Evolutionary conservation across 2,329 filamentous ascomycete genomes (phyloP), one percentile per base, ranked within the genome.

Genomic region (Penicillium sp.): DNA sequence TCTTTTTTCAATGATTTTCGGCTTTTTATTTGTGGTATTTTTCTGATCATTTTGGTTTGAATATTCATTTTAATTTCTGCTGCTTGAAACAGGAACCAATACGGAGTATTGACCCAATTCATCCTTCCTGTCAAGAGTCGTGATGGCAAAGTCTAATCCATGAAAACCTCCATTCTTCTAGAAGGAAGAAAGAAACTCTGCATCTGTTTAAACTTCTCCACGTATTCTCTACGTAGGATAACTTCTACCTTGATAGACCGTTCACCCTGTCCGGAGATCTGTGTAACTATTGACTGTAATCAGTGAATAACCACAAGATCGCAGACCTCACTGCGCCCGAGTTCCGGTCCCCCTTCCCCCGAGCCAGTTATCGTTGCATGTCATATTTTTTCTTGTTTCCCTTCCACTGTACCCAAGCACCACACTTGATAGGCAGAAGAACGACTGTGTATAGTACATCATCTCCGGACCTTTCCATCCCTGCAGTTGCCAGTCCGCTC

Each of bases 1-100:
- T 60, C 45, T 38, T 42, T 45, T 45, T 22, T 28, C 30, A 35
- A 46, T 53, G 19, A 59, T 33, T 22, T 58, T 52, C 59, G 56
- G 40, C 10, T 37, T 37, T 37, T 54, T 22, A 37, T 40, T 53
- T 48, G 57, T 38, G 30, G 30, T 51, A 57, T 51, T 38, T 42
- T 45, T 13, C 22, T 30, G 38, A 51, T 53, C 19, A 59, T 28
- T 22, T 58, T 54, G 19, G 19, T 22, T 22, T 22, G 19, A 22
- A 1, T 22, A 1, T 22, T 22, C 19, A 22, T 22, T 22, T 22
- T 22, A 22, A 19, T 55, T 64, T 42, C 53, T 58, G 46, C 45
- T 38, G 28, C 28, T 48, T 30, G 2, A 16, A 48, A 30, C 14
- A 16, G 28, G 26, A 48, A 48, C 26, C 4, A 48, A n/a, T 30